Percentiles rank a stretch among this genome's conserved stretches.
Conservation (phyloP, 2,329 filamentous ascomycete species). For the Aspergillus oerlinghausenensis region DNA sequence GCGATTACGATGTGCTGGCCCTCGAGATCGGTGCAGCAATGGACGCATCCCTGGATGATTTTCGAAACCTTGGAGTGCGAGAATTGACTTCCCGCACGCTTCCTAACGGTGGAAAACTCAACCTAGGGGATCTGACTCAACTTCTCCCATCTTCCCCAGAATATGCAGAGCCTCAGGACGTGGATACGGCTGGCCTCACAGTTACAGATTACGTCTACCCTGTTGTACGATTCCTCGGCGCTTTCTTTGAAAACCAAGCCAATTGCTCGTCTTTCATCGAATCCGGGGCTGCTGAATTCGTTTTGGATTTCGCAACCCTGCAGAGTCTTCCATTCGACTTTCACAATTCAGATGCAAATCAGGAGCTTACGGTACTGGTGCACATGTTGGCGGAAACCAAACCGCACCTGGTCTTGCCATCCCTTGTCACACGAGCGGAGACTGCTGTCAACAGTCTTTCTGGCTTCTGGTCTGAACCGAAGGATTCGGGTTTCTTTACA, state of each 20-base stretch:
- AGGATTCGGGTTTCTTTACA: constrained; percentile 62
- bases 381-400: constrained; percentile 75
- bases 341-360: constrained; percentile 61
- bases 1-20: constrained; percentile 42
- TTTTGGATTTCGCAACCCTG: constrained; percentile 78
- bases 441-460: constrained; percentile 63
- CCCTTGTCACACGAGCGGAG: constrained; percentile 70
- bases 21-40: constrained; percentile 31
- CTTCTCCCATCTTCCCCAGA: constrained; percentile 21
- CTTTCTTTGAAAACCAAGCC: constrained; percentile 69
- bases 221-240: constrained; percentile 69
- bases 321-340: constrained; percentile 74
- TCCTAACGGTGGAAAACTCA: constrained; percentile 35
- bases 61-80: constrained; percentile 22
- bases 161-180: constrained; percentile 44
- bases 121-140: constrained; percentile 25
- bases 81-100: constrained; percentile 26
- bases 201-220: constrained; percentile 70
- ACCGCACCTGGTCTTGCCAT: constrained; percentile 75
- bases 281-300: constrained; percentile 72
- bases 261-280: constrained; percentile 72
- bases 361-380: constrained; percentile 68
- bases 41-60: constrained; percentile 20
- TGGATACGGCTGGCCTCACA: constrained; percentile 47
- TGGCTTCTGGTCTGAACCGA: constrained; percentile 57